These are phyloP conservation scores for Moringa oleifera DNA, from an alignment of 345 rosid genomes.

Conservation along the genomic window DNA sequence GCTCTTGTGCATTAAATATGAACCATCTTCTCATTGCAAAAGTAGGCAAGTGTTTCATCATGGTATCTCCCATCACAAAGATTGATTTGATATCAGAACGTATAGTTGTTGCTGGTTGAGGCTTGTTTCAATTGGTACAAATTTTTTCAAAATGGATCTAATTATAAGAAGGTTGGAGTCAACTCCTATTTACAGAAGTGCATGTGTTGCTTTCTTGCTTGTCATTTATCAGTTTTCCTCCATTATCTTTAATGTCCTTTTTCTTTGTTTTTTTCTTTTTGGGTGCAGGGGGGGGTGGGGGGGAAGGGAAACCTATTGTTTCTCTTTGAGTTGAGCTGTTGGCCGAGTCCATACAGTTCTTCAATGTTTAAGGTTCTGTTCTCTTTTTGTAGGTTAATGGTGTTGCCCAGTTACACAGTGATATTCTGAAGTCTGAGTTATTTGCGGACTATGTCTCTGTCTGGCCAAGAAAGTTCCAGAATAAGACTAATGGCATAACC, in stretches of 20 bases:
- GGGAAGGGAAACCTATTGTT: neutral
- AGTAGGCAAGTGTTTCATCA: neutral
- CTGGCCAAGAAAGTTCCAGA: constrained; percentile 94
- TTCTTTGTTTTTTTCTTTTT: neutral
- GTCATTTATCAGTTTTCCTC: neutral
- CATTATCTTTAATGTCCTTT: neutral
- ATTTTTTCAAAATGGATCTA: neutral
- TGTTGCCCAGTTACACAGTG: constrained; percentile 95
- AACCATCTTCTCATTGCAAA: neutral
- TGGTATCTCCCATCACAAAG: neutral
- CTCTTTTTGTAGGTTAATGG: constrained; percentile 77
- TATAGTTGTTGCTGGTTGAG: neutral
- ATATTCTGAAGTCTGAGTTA: constrained; percentile 79
- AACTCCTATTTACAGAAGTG: neutral
- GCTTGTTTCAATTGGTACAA: neutral
- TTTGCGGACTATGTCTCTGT: constrained; percentile 88
- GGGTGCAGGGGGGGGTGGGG: no score
- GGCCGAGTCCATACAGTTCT: neutral
- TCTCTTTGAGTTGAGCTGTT: neutral
- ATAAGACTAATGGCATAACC: constrained; percentile 94
- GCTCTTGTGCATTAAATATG: neutral
- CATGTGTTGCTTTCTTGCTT: neutral
- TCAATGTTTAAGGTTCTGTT: constrained; percentile 15
- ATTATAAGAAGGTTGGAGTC: neutral
- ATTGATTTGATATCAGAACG: neutral